Conservation (phyloP, 345 rosid species). For the Euphorbia pulcherrima region DNA sequence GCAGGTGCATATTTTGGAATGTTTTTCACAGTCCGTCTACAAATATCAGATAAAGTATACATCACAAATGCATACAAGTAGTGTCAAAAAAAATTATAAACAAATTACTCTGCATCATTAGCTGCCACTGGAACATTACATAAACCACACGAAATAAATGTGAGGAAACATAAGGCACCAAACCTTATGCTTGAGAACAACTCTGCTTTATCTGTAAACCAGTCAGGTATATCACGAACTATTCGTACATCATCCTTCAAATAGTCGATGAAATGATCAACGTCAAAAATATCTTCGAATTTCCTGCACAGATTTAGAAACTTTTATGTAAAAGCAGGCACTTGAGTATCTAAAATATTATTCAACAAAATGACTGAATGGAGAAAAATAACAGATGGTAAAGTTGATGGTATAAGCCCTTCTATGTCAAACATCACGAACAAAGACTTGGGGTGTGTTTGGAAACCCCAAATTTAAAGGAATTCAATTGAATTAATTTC, state of each 20-base stretch:
- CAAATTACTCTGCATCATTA: background rate
- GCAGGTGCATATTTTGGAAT: conserved; percentile 99
- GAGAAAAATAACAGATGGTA: background rate
- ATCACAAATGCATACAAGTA: conserved; percentile 16
- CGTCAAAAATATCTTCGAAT: conserved; percentile 95
- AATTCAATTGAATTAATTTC: too few relatives aligned
- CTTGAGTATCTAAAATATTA: conserved; percentile 4
- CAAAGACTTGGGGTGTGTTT: too few relatives aligned
- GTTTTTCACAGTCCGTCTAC: conserved; percentile 94
- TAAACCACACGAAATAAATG: background rate
- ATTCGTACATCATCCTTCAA: conserved; percentile 82
- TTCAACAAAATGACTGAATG: background rate
- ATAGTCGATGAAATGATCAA: conserved; percentile 94
- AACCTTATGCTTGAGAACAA: conserved; percentile 90
- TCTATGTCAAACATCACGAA: background rate
- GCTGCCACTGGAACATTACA: background rate
- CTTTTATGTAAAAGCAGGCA: background rate
- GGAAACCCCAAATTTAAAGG: too few relatives aligned
- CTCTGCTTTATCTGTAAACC: conserved; percentile 96
- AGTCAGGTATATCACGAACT: conserved; percentile 92
- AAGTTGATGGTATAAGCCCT: background rate
- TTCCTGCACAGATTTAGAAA: conserved; percentile 48
- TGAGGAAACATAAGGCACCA: conserved; percentile 16
- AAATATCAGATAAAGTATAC: background rate
- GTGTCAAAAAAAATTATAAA: background rate